phyloP scores from a whole-genome alignment of 352 stramenopile genomes.

The Phytophthora capsici region DNA sequence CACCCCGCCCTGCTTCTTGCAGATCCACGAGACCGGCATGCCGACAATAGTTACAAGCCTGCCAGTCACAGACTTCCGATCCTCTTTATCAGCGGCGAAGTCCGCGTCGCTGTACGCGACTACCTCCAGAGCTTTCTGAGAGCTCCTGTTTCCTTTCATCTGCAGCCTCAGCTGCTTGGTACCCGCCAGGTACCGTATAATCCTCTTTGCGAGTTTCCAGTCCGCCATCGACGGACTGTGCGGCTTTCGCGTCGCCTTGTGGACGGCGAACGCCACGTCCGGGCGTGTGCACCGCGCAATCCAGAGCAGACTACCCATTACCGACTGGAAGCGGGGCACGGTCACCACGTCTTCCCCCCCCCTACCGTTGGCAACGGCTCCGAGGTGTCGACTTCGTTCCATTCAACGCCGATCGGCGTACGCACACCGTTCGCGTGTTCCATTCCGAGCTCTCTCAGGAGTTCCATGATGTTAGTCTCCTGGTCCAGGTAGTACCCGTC shows the following conservation, averaged over 20 bases:
- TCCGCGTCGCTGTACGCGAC: no score
- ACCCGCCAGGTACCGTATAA: slow-evolving; percentile 31
- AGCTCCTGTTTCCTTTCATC: background rate
- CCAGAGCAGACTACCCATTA: slow-evolving; percentile 47
- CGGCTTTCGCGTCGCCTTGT: slow-evolving; percentile 18
- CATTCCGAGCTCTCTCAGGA: background rate
- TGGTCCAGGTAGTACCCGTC: slow-evolving; percentile 1
- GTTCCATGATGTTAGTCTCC: background rate
- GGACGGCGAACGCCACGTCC: slow-evolving; percentile 35
- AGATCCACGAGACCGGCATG: no score
- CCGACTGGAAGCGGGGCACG: slow-evolving; percentile 34
- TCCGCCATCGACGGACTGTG: slow-evolving; percentile 20
- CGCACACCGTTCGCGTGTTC: background rate
- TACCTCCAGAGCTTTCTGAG: no score
- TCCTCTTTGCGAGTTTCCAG: slow-evolving; percentile 25
- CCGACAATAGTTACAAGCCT: no score
- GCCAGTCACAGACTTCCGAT: no score
- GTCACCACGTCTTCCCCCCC: no score
- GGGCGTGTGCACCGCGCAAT: slow-evolving; percentile 36
- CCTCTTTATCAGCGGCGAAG: no score
- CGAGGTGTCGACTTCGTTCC: background rate
- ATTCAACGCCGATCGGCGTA: slow-evolving; percentile 8
- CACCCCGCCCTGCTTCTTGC: no score
- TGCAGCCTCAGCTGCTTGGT: slow-evolving; percentile 21
- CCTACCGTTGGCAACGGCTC: slow-evolving; percentile 9